Evolutionary conservation across 2,329 filamentous ascomycete species (phyloP).

Genomic region (Grosmannia penicillata): DNA sequence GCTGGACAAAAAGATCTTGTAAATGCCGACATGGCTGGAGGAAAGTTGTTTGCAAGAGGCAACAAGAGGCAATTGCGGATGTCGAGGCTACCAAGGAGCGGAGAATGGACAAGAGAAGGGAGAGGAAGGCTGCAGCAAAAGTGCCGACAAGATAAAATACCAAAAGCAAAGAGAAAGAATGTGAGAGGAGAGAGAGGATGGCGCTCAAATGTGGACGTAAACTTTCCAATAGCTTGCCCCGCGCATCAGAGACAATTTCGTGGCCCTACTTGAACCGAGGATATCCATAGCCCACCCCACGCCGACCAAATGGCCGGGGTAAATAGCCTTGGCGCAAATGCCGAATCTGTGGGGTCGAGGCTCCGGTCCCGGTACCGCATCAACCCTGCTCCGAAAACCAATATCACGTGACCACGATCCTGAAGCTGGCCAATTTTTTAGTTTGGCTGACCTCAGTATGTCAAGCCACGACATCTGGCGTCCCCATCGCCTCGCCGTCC

Average conservation of each 20-base stretch:
- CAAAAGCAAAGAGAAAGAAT: neutral
- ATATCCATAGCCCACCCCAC: constrained; percentile 12
- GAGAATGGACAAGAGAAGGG: neutral
- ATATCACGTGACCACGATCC: neutral
- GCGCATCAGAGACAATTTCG: no score
- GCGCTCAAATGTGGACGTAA: no score
- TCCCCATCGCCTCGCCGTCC: neutral
- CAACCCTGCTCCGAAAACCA: neutral
- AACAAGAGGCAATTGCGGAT: neutral
- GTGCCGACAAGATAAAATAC: neutral
- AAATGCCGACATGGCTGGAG: constrained; percentile 35
- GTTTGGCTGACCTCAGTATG: no score
- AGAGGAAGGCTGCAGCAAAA: neutral
- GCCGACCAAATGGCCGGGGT: constrained; percentile 2
- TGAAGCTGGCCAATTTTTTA: neutral
- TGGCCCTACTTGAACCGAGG: constrained; percentile 14
- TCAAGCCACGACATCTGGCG: no score
- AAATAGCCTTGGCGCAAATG: constrained; percentile 9
- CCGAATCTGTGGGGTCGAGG: constrained; percentile 2
- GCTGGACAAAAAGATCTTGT: constrained; percentile 36
- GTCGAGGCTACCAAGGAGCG: neutral
- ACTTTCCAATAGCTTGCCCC: no score
- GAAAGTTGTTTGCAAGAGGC: no score
- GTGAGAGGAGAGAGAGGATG: neutral
- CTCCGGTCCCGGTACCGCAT: neutral